A percentile compares a stretch with the other conserved stretches of the same genome.
phyloP scores from a whole-genome alignment of 257 asterid genomes.

The Misopates orontium region DNA sequence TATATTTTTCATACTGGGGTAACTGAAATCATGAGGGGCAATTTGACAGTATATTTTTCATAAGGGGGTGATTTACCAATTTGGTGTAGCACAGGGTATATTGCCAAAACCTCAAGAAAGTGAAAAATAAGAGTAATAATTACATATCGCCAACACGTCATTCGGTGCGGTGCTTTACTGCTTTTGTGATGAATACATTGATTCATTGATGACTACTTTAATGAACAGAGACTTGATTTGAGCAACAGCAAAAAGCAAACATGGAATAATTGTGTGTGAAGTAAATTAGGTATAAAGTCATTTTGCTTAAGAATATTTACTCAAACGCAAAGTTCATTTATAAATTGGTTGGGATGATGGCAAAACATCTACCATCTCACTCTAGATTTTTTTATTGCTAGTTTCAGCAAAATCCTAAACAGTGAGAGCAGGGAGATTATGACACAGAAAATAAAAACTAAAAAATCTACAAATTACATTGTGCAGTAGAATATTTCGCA shows the following conservation, averaged over 20 bases:
- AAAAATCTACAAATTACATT: background rate
- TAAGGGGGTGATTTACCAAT: too few species aligned
- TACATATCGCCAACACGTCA: constrained; percentile 29
- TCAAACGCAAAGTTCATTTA: background rate
- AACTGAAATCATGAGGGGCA: too few species aligned
- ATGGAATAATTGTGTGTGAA: constrained; percentile 47
- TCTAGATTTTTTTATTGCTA: background rate
- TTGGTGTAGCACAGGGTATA: too few species aligned
- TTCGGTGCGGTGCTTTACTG: constrained; percentile 23
- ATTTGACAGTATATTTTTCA: too few species aligned
- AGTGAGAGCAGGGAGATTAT: background rate
- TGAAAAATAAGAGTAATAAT: constrained; percentile 27
- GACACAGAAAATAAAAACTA: background rate
- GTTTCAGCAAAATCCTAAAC: background rate
- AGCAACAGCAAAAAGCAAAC: constrained; percentile 36
- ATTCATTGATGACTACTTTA: constrained; percentile 3
- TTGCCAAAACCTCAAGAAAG: too few species aligned
- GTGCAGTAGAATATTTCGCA: background rate
- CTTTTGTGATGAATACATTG: constrained; percentile 19
- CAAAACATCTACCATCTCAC: background rate
- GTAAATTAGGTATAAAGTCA: constrained; percentile 40
- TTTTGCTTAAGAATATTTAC: constrained; percentile 14
- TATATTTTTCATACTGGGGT: too few species aligned
- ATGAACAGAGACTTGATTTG: constrained; percentile 21
- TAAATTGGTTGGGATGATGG: background rate